phyloP scores from a whole-genome alignment of 2,329 filamentous ascomycete species.

The Beauveria pseudobassiana region DNA sequence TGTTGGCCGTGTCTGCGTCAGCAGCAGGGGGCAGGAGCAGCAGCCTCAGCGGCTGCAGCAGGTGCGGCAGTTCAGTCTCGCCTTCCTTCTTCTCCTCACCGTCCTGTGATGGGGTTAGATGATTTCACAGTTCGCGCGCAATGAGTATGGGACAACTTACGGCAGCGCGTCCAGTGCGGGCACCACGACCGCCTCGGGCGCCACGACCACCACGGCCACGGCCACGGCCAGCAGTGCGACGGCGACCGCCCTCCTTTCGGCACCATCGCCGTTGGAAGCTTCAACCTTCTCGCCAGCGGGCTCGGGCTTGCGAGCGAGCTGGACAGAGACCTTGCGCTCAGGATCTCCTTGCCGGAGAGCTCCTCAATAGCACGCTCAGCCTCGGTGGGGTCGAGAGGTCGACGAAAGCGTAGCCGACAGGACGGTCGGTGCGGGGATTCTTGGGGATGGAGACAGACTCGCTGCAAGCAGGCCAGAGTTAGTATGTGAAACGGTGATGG shows the following conservation, averaged over 20 bases:
- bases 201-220: constrained; percentile 63
- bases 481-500: constrained; percentile 19
- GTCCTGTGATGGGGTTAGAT: constrained; percentile 19
- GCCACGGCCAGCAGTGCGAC: constrained; percentile 55
- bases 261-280: constrained; percentile 67
- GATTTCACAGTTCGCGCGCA: not conserved
- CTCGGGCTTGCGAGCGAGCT: constrained; percentile 97
- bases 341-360: constrained; percentile 94
- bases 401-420: constrained; percentile 98
- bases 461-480: constrained; percentile 41
- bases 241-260: constrained; percentile 59
- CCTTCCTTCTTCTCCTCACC: constrained; percentile 41
- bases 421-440: constrained; percentile 97
- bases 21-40: constrained; percentile 30
- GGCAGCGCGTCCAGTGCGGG: constrained; percentile 33
- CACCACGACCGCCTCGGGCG: constrained; percentile 56
- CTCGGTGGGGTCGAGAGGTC: constrained; percentile 89
- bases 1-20: constrained; percentile 37
- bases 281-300: constrained; percentile 69
- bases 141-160: constrained; percentile 30
- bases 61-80: constrained; percentile 29
- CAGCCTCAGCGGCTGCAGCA: constrained; percentile 34
- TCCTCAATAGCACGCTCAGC: constrained; percentile 92
- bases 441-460: constrained; percentile 98
- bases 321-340: constrained; percentile 97